phyloP scores from a whole-genome alignment of 2,329 filamentous ascomycete genomes.

The Neofusicoccum sp. region DNA sequence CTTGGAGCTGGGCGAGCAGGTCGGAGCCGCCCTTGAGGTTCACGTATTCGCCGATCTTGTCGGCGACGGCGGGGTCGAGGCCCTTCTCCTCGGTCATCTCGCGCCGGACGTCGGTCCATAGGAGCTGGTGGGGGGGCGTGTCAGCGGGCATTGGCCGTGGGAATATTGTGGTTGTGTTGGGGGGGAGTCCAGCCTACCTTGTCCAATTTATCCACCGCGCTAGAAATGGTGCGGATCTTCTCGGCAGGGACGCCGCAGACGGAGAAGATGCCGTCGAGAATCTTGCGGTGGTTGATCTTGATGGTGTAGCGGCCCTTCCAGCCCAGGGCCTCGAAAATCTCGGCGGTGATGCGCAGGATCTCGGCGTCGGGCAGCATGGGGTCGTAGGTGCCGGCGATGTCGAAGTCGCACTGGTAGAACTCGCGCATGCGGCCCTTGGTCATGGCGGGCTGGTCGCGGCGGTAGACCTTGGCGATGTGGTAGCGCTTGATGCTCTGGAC shows the following conservation, averaged over 20 bases:
- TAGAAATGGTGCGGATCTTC: slow-evolving; percentile 86
- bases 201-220: slow-evolving; percentile 93
- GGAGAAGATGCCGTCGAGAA: slow-evolving; percentile 88
- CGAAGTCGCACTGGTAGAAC: slow-evolving; percentile 97
- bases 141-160: background rate
- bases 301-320: slow-evolving; percentile 78
- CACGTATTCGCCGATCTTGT: slow-evolving; percentile 87
- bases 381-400: slow-evolving; percentile 87
- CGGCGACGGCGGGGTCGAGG: slow-evolving; percentile 72
- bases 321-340: slow-evolving; percentile 80
- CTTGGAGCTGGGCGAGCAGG: slow-evolving; percentile 69
- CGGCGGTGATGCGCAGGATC: slow-evolving; percentile 78
- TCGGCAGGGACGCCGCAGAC: slow-evolving; percentile 86
- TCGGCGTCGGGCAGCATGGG: slow-evolving; percentile 92
- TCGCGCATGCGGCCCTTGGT: slow-evolving; percentile 92
- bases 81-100: slow-evolving; percentile 96
- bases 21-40: slow-evolving; percentile 74
- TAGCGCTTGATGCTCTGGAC: slow-evolving; percentile 88
- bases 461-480: slow-evolving; percentile 91
- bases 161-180: background rate
- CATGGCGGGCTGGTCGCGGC: slow-evolving; percentile 80
- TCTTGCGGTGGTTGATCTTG: slow-evolving; percentile 94
- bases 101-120: slow-evolving; percentile 85
- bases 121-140: slow-evolving; percentile 42
- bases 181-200: slow-evolving; percentile 58